Conservation (phyloP, 1,284 basidiomycete species). For the Coniferiporia sulphurascens region DNA sequence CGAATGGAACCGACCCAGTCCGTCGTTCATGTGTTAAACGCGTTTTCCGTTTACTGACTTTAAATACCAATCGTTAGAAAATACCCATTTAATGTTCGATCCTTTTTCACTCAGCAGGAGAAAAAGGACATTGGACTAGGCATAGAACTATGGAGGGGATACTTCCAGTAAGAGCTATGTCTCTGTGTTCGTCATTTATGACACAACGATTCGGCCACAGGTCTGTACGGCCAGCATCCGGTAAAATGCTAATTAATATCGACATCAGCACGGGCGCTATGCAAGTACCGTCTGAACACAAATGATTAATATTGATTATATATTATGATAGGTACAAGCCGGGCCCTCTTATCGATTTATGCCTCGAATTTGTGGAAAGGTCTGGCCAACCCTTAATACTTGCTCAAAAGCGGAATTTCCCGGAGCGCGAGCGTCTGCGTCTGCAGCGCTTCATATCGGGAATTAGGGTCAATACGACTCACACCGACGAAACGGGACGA, state of each 20-base stretch:
- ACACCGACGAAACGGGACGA: constrained; percentile 32
- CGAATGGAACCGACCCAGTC: constrained; percentile 64
- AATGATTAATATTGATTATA: neutral
- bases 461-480: constrained; percentile 47
- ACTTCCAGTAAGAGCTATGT: constrained; percentile 50
- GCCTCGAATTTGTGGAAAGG: constrained; percentile 48
- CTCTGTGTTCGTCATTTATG: neutral
- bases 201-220: constrained; percentile 13
- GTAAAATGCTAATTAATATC: constrained; percentile 67
- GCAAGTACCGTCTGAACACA: constrained; percentile 25
- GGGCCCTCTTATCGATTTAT: constrained; percentile 45
- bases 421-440: constrained; percentile 52
- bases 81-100: constrained; percentile 70
- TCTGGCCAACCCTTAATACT: constrained; percentile 37
- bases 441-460: constrained; percentile 59
- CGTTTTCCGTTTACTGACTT: neutral
- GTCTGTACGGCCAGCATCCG: constrained; percentile 60
- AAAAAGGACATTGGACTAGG: constrained; percentile 62
- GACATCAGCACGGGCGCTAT: constrained; percentile 75
- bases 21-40: constrained; percentile 1
- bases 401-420: constrained; percentile 40
- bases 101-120: constrained; percentile 68
- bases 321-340: constrained; percentile 44
- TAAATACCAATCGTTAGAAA: constrained; percentile 25
- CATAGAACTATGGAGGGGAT: constrained; percentile 67